Evolutionary conservation across 1,284 basidiomycete genomes (phyloP), one percentile per base, ranked within the genome.

Genomic region (Schizophyllum commune): DNA sequence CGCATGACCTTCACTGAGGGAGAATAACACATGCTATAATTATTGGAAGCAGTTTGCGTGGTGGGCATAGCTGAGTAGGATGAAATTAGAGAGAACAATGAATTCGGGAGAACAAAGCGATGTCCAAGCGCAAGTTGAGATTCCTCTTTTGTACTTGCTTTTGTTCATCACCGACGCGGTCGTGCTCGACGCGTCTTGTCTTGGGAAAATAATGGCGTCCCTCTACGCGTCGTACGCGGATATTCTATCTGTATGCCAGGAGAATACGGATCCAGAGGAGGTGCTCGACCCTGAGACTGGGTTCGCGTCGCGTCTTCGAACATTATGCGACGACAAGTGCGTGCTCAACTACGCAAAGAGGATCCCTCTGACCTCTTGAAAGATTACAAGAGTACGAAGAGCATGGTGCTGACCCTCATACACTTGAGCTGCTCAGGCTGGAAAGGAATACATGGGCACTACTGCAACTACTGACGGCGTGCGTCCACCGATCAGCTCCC

Each of bases 401-500:
- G 22, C 74, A 70, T 1, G 69, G 71, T 56, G 68, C 73, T 52
- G 73, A 78, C 15, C 72, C 71, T 17, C 78, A 83, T 19, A 85
- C 88, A 66, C 64, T 86, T 0, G 84, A 87, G 33, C 75, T 84
- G 1, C 73, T 92, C 64, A 78, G 80, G 27, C 77, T 94, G 70
- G 92, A 94, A 71, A 79, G 84, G 55, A 86, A 90, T 70, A 94
- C 92, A 0, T 94, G 92, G 92, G 82, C 80, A 0, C 77, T 94
- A 0, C 69, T 94, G 3, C 90, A 92, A 70, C 83, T 84, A 4
- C 77, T 94, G 17, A 83, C 88, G 77, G 81, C 86, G 84, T 88
- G 69, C 57, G 75, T 73, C 20, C 11, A n/a, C 52, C 56, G 17
- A 6, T 34, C 61, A 52, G 32, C 47, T 33, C 13, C 22, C 54